Evolutionary conservation across 2,329 filamentous ascomycete genomes (phyloP).

Genomic region (Nannizziopsis barbatae): DNA sequence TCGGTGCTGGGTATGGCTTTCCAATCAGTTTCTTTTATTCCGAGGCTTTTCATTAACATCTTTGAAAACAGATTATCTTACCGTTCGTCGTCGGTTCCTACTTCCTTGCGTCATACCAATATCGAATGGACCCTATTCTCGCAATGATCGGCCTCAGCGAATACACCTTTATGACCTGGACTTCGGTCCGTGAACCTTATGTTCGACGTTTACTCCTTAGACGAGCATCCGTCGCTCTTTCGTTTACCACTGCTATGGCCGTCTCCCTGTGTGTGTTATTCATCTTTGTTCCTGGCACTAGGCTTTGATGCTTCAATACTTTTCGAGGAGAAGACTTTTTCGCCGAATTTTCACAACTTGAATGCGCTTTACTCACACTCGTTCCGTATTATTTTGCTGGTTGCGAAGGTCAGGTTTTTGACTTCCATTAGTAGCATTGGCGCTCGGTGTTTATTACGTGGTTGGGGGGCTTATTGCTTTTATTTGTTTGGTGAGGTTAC

Average conservation of each 20-base stretch:
- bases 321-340: neutral
- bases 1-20: slow-evolving; percentile 66
- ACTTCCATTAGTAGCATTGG: slow-evolving; percentile 2
- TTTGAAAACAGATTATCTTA: slow-evolving; percentile 52
- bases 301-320: neutral
- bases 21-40: neutral
- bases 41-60: slow-evolving; percentile 17
- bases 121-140: slow-evolving; percentile 84
- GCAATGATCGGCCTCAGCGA: slow-evolving; percentile 85
- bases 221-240: slow-evolving; percentile 68
- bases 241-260: slow-evolving; percentile 63
- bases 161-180: slow-evolving; percentile 91
- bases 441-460: slow-evolving; percentile 1
- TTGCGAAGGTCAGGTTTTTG: neutral
- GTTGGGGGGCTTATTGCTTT: neutral
- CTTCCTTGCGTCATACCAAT: slow-evolving; percentile 81
- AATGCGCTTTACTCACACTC: neutral
- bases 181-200: slow-evolving; percentile 77
- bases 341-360: neutral
- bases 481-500: neutral
- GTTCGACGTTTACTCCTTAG: slow-evolving; percentile 75
- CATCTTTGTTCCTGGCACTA: slow-evolving; percentile 79
- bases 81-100: slow-evolving; percentile 90
- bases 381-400: neutral
- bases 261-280: slow-evolving; percentile 79